Evolutionary conservation across 352 stramenopile species (phyloP), one percentile per base, ranked within the genome.

Genomic region (Thalassiosira mediterranea): DNA sequence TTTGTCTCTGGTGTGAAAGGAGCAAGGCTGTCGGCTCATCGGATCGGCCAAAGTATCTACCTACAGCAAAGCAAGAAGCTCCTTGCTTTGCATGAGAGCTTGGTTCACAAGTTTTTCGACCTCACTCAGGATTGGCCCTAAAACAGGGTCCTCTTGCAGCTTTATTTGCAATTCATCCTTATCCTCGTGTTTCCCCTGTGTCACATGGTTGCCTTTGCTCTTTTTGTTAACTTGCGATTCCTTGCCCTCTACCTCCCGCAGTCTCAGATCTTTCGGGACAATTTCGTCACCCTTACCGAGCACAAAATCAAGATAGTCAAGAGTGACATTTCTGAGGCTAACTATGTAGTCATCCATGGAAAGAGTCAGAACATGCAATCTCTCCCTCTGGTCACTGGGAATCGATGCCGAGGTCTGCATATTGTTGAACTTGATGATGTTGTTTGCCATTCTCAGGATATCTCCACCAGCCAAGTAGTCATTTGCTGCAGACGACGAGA

Each of bases 301-400:
- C 0, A 83, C 31, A 31, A 78, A 83, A 49, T 83, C 59, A 15
- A 83, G 31, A 53, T 74, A 77, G 48, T 69, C 23, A 15, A 74
- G 51, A 32, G 73, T 83, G 13, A 11, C 44, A 17, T 73, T 72
- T 21, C 46, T 40, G n/a, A 40, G 19, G 44, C 44, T 64, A 34
- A 19, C 44, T 15, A 71, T 76, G 23, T 66, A 76, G 13, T 76
- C 53, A 25, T 75, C 66, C 73, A 77, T 83, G 2, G 66, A 70
- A 5, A 77, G 19, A 13, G 73, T 74, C 3, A 73, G 42, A 3
- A 77, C n/a, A 28, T 74, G 58, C 38, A 83, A 48, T 23, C 60
- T 70, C 26, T 51, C 29, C 19, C 60, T 15, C 13, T 31, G 17
- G 17, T 59, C 32, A 10, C 13, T 44, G 23, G 52, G 44, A 28